Evolutionary conservation across 2,329 filamentous ascomycete species (phyloP), one percentile per base, ranked within the genome.

Genomic region (Mycosphaerella sp.): DNA sequence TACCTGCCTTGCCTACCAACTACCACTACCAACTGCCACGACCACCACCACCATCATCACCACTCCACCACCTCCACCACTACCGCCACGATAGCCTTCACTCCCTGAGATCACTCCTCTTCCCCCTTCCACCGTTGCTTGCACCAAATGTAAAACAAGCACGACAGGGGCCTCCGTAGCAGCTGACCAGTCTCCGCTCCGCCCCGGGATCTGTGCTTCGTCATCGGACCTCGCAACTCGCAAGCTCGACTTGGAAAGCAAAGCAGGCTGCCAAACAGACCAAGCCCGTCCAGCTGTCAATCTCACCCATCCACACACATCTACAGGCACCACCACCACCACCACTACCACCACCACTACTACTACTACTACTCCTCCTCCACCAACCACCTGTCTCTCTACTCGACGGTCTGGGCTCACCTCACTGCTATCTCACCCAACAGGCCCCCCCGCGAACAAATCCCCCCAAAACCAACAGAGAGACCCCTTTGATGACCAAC

Each of bases 61-160:
- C 21, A 21, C 21, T 21, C 21, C 21, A 21, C 21, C 21, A 21
- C 1, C 21, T 21, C 21, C 21, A 21, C 21, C 21, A 21, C 21
- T 4, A 29, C 26, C 26, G 26, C 26, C 26, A 29, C 50, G 45
- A 46, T 34, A 43, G 45, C 17, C 48, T 17, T 11, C 42, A 17
- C 45, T 17, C 9, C n/a, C 40, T 42, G 21, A 17, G 40, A n/a
- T 26, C 39, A 14, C 49, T 11, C n/a, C 34, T 29, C 39, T 26
- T 49, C 46, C 42, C 14, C 8, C 4, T 29, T 23, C 42, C 42
- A 40, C 29, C 11, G 7, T 41, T 41, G 34, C 44, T 36, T 14
- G 43, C 32, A 41, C 34, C 55, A 54, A 51, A 60, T 59, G 58
- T 59, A 55, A 58, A 56, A 55, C 51, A 48, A 31, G 51, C 43